Evolutionary conservation across 345 rosid species (phyloP).

Genomic region (Erysimum cheiranthoides): DNA sequence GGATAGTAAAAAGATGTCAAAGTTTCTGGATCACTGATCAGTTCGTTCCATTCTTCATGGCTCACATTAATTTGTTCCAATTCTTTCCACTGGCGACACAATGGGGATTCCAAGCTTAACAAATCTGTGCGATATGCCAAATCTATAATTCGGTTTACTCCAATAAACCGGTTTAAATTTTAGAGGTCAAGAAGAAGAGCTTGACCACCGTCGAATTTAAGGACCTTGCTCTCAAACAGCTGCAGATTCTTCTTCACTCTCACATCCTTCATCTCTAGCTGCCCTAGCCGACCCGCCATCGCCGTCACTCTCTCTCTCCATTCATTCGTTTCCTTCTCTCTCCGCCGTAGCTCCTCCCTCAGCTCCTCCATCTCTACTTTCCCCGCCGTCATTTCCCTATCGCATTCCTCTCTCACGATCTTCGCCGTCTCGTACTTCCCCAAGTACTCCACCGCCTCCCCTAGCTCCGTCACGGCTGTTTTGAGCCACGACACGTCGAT

Average conservation of each 20-base stretch:
- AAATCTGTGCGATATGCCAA: too few relatives aligned
- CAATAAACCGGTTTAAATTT: neutral
- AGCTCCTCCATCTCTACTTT: slow-evolving; percentile 42
- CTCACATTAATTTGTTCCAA: too few relatives aligned
- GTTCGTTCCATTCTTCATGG: too few relatives aligned
- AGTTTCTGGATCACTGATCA: too few relatives aligned
- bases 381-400: slow-evolving; percentile 20
- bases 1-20: too few relatives aligned
- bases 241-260: slow-evolving; percentile 33
- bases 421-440: slow-evolving; percentile 30
- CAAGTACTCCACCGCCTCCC: slow-evolving; percentile 48
- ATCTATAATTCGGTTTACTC: too few relatives aligned
- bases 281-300: slow-evolving; percentile 37
- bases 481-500: slow-evolving; percentile 72
- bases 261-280: slow-evolving; percentile 41
- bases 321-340: slow-evolving; percentile 41
- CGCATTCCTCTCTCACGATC: slow-evolving; percentile 37
- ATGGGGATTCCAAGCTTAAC: too few relatives aligned
- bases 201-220: slow-evolving; percentile 37
- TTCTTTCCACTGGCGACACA: too few relatives aligned
- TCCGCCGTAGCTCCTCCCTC: slow-evolving; percentile 50
- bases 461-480: slow-evolving; percentile 46
- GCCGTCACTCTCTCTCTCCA: slow-evolving; percentile 43
- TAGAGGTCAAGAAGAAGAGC: slow-evolving; percentile 13
- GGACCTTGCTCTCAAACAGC: slow-evolving; percentile 34